Base-by-base conservation (phyloP, 257 asterid species). In the Henckelia pumila region DNA sequence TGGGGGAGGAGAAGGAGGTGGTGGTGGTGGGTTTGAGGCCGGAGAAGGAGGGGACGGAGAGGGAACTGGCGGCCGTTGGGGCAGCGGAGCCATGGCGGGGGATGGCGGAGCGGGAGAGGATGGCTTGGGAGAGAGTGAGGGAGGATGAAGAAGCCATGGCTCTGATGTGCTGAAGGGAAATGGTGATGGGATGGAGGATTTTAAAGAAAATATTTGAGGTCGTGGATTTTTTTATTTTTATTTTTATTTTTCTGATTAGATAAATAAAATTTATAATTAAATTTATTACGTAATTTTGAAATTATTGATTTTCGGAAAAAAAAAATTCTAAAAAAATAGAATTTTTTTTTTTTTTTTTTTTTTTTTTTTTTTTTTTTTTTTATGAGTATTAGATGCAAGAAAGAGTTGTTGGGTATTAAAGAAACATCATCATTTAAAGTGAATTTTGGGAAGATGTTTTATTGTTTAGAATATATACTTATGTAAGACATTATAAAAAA, bases 91-190 rank as follows among this genome's bases (percentile, higher is more conserved):
- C 89, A 78, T 84, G 88, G 84, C 85, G 84, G 70, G 84, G 81
- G 71, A 73, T 69, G 75, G 89, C 21, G 66, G 94, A 80, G 75
- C 87, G 88, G 28, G 95, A 69, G 76, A 88, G 92, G 61, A 85
- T 80, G 32, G 96, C 97, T 73, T 90, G 97, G 56, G 99, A 94
- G 75, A 91, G 87, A 32, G 95, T 85, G 76, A 88, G 86, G 52
- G 96, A 85, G 49, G 99, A 84, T 60, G 98, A 81, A 52, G 97
- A 80, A 67, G 99, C 97, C 95, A 88, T 92, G 81, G 86, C 80
- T 84, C 56, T 16, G 63, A 53, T 32, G 47, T 37, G 21, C 37
- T 56, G n/a, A 14, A 14, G 10, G 22, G 71, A 19, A 21, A 11
- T 14, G 56, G 63, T 20, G 50, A 6, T 60, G 65, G 56, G 56